A percentile compares a stretch with the other conserved stretches of the same genome.
phyloP scores from a whole-genome alignment of 768 basidiomycete genomes.

The Kwoniella sp. region DNA sequence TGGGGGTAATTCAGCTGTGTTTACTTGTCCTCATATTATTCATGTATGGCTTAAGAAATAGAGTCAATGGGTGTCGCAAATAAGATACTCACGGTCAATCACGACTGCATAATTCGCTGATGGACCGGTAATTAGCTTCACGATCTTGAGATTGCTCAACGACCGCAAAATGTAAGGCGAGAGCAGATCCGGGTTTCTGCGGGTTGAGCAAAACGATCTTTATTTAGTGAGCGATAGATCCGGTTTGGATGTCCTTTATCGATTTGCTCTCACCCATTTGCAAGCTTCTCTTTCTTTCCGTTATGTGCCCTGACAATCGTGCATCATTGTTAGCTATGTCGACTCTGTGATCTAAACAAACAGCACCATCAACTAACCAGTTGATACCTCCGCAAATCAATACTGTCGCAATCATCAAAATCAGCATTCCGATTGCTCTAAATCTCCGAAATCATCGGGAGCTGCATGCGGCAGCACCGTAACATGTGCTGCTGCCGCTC shows the following conservation, averaged over 20 bases:
- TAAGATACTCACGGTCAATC: constrained; percentile 48
- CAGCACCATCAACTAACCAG: constrained; percentile 64
- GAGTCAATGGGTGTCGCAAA: too few relatives aligned
- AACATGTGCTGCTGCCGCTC: too few relatives aligned
- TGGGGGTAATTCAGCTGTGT: neutral
- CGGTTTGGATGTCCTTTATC: constrained; percentile 65
- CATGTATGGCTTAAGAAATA: neutral
- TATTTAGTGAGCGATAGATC: neutral
- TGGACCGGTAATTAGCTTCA: constrained; percentile 67
- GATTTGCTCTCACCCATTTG: neutral
- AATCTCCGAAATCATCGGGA: neutral
- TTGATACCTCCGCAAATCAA: constrained; percentile 84
- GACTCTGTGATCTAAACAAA: neutral
- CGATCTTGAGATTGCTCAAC: constrained; percentile 73
- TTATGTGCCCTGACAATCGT: neutral
- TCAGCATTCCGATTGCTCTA: too few relatives aligned
- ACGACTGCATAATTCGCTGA: constrained; percentile 51
- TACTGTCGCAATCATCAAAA: constrained; percentile 60
- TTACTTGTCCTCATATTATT: too few relatives aligned
- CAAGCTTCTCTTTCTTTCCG: neutral
- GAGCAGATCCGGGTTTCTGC: constrained; percentile 71
- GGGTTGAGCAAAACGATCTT: neutral
- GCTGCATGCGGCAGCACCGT: too few relatives aligned
- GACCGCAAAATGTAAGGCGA: constrained; percentile 89
- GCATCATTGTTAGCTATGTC: neutral